Base-by-base conservation (phyloP, 139 green algal species). In the Micractinium conductrix region DNA sequence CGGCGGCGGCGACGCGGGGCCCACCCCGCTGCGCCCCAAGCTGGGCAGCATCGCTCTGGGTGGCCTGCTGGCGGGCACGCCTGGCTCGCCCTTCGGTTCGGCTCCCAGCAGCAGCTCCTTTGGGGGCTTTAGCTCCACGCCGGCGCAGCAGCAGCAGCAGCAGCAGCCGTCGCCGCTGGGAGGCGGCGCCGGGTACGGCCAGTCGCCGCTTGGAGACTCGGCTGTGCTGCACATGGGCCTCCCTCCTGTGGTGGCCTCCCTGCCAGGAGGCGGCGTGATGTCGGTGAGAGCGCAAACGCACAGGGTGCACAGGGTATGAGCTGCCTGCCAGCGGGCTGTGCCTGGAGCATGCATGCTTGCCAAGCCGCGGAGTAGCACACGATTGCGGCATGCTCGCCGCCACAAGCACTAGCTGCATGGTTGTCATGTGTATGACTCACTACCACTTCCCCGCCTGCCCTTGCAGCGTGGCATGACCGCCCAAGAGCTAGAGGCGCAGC, bases 401-500 rank as follows among this genome's bases (percentile, higher is more conserved):
- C n/a, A n/a, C n/a, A n/a, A n/a, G n/a, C n/a, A n/a, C n/a, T n/a
- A n/a, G n/a, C 58, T 28, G 58, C 16, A 42, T 12, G 30, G 37
- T n/a, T 45, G 2, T 74, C 35, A 35, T 45, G 68, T 50, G n/a
- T n/a, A n/a, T 74, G 63, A 42, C 26, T 19, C 33, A 19, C 43
- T 9, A 48, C 21, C n/a, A 21, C n/a, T n/a, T 9, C 22, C 43
- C 40, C 22, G 40, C 26, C 44, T 7, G 22, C 43, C 4, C 21
- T 62, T 80, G 75, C 81, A 87, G 86, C 71, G 60, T 28, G 44
- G 60, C 4, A 37, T 93, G 73, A 89, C 89, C 5, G 63, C 88
- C 17, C 60, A 88, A 50, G 87, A 93, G 74, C 78, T 93, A 37
- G 89, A 93, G 65, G 85, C 87, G 16, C 89, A 92, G 79, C 72